phyloP scores from a whole-genome alignment of 2,329 filamentous ascomycete genomes.

The Aspergillus transmontanensis region DNA sequence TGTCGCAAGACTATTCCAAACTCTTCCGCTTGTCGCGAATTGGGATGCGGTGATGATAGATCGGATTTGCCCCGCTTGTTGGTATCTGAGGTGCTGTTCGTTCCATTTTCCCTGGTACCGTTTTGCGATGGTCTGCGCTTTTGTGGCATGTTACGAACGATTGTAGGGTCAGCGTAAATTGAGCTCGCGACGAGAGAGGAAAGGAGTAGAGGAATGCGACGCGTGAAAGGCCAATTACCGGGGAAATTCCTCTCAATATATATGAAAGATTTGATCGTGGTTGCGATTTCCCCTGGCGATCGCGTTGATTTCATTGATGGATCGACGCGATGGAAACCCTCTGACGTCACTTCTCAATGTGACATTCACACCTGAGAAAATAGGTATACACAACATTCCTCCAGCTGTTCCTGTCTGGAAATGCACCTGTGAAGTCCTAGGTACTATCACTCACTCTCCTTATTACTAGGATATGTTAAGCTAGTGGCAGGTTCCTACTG shows the following conservation, averaged over 20 bases:
- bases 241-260: not conserved
- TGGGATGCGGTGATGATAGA: conserved; percentile 31
- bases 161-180: not conserved
- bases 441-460: no score
- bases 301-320: not conserved
- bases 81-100: conserved; percentile 9
- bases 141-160: not conserved
- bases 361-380: not conserved
- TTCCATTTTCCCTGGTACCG: conserved; percentile 1
- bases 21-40: conserved; percentile 45
- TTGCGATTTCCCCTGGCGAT: not conserved
- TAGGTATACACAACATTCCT: no score
- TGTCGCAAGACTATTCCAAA: conserved; percentile 69
- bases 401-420: no score
- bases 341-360: not conserved
- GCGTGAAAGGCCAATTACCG: not conserved
- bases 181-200: not conserved
- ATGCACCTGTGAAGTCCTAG: no score
- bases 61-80: conserved; percentile 24
- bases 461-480: no score
- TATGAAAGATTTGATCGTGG: not conserved
- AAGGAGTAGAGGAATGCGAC: not conserved
- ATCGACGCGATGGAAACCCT: not conserved
- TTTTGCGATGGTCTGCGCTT: conserved; percentile 29
- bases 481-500: no score